Percentiles rank a stretch among this genome's conserved stretches.
These are phyloP conservation scores for Tothia fuscella DNA, from an alignment of 2,329 filamentous ascomycete species.

Conservation along the genomic window DNA sequence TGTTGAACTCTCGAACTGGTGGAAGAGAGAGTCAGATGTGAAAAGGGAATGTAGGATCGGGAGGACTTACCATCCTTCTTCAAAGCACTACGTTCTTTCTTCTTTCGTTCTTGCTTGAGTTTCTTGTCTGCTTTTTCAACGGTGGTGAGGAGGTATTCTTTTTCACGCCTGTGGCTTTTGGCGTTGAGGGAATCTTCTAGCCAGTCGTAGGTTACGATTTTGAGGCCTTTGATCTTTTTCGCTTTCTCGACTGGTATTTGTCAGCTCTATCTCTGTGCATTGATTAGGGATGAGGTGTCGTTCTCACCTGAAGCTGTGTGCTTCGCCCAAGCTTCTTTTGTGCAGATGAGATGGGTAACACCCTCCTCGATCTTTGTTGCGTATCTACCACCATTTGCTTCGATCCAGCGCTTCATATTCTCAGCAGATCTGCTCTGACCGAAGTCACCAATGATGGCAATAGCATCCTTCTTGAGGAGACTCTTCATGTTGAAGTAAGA, in stretches of 20 bases:
- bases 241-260: constrained; percentile 1
- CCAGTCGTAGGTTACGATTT: constrained; percentile 33
- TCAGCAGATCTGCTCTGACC: constrained; percentile 34
- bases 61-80: constrained; percentile 18
- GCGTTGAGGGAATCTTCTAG: constrained; percentile 36
- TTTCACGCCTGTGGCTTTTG: constrained; percentile 21
- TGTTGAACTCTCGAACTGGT: constrained; percentile 20
- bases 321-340: constrained; percentile 47
- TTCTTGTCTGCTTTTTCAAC: constrained; percentile 17
- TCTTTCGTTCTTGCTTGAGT: constrained; percentile 20
- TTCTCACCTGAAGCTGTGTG: constrained; percentile 27
- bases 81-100: constrained; percentile 13
- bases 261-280: not conserved
- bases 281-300: not conserved
- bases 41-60: not conserved
- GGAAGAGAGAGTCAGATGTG: constrained; percentile 12
- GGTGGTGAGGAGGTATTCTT: constrained; percentile 22
- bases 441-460: constrained; percentile 50
- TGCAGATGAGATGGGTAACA: constrained; percentile 64
- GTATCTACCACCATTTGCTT: constrained; percentile 48
- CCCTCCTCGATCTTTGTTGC: constrained; percentile 36
- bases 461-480: constrained; percentile 39
- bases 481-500: constrained; percentile 22
- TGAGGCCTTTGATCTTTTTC: constrained; percentile 12
- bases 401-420: constrained; percentile 56